Percentiles rank a stretch among this genome's conserved stretches.
phyloP scores from a whole-genome alignment of 2,329 filamentous ascomycete species.

The Incumbomyces delicatus region DNA sequence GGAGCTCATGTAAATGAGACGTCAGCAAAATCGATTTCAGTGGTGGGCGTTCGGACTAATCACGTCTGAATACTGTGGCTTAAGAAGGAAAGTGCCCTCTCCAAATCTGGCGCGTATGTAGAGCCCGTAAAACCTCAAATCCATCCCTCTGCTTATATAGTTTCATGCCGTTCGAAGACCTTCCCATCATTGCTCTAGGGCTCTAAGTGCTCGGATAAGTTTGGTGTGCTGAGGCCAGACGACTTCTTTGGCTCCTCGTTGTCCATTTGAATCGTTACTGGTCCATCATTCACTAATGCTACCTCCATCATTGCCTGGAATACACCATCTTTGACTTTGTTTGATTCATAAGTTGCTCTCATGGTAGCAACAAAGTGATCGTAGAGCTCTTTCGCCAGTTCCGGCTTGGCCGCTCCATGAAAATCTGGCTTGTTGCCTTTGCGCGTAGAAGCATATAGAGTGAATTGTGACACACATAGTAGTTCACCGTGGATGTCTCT shows the following conservation, averaged over 20 bases:
- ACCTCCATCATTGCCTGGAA: conserved; percentile 99
- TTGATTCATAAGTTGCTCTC: conserved; percentile 57
- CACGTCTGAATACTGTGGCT: too few species aligned
- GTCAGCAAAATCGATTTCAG: too few species aligned
- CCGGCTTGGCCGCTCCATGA: conserved; percentile 70
- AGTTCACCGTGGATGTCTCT: conserved; percentile 83
- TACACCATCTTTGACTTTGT: conserved; percentile 83
- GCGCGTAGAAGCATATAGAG: conserved; percentile 81
- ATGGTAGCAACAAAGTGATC: conserved; percentile 73
- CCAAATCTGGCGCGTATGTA: too few species aligned
- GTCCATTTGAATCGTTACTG: conserved; percentile 42
- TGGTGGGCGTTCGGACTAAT: too few species aligned
- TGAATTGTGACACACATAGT: conserved; percentile 97
- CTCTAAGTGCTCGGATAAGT: not conserved
- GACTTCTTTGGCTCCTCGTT: conserved; percentile 12
- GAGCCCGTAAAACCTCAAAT: too few species aligned
- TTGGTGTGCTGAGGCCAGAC: conserved; percentile 22
- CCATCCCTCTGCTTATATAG: too few species aligned
- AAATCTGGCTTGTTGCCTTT: conserved; percentile 96
- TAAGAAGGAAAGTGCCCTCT: too few species aligned
- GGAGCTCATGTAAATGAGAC: too few species aligned
- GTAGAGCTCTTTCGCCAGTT: conserved; percentile 73
- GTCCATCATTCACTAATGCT: conserved; percentile 75
- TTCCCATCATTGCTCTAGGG: too few species aligned
- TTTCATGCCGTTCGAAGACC: too few species aligned